Evolutionary conservation across 768 basidiomycete genomes (phyloP).

Genomic region (Chalciporus sphaerocephalus): DNA sequence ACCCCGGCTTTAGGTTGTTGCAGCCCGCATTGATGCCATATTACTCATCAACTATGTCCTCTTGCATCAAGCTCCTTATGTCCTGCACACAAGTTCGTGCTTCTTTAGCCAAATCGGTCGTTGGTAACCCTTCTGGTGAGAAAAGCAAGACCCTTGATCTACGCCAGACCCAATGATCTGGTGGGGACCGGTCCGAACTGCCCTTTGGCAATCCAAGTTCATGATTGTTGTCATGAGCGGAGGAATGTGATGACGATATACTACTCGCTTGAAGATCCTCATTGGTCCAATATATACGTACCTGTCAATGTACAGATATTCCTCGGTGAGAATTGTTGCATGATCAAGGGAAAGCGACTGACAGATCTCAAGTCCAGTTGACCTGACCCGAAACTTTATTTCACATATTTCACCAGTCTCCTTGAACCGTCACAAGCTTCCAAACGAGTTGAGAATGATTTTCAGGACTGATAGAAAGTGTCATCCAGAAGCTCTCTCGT

Average conservation of each 20-base stretch:
- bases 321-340: constrained; percentile 9
- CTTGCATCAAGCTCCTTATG: neutral
- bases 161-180: neutral
- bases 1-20: neutral
- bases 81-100: neutral
- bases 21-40: neutral
- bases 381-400: constrained; percentile 4
- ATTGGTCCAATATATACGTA: neutral
- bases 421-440: neutral
- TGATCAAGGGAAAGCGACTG: neutral
- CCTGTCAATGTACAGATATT: constrained; percentile 11
- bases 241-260: constrained; percentile 11
- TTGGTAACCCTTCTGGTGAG: constrained; percentile 21
- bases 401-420: neutral
- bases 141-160: constrained; percentile 5
- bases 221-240: neutral
- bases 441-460: neutral
- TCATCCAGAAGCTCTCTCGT: neutral
- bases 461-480: neutral
- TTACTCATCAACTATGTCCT: neutral
- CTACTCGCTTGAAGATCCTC: neutral
- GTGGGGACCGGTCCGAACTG: constrained; percentile 12
- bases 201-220: neutral
- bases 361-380: neutral
- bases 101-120: neutral